Conservation (phyloP, 2,329 filamentous ascomycete genomes). For the Fusarium lateritium region DNA sequence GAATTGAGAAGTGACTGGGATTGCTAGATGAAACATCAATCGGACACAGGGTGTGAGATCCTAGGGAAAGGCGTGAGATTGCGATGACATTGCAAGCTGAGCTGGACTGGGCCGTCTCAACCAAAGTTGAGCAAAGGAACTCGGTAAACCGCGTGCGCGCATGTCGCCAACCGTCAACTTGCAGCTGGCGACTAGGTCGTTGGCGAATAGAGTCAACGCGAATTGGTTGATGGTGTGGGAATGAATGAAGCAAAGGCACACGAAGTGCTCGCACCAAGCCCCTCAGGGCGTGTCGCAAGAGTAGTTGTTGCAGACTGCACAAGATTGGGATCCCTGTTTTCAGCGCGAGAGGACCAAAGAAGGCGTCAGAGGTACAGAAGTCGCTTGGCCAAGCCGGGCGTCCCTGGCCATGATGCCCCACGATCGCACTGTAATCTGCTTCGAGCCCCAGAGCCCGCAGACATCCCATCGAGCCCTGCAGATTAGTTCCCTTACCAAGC, state of each 20-base stretch:
- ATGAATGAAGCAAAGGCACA: constrained; percentile 14
- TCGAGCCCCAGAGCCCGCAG: constrained; percentile 29
- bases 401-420: constrained; percentile 46
- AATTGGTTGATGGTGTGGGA: constrained; percentile 30
- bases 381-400: constrained; percentile 37
- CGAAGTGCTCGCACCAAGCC: constrained; percentile 25
- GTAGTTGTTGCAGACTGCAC: constrained; percentile 37
- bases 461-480: constrained; percentile 39
- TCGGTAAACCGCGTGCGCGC: constrained; percentile 33
- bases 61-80: constrained; percentile 34
- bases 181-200: constrained; percentile 28
- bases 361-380: constrained; percentile 44
- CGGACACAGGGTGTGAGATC: constrained; percentile 20
- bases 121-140: constrained; percentile 19
- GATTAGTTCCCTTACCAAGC: constrained; percentile 39
- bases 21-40: constrained; percentile 34
- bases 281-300: constrained; percentile 32
- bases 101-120: constrained; percentile 38
- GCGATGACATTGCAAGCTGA: constrained; percentile 39
- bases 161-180: constrained; percentile 28
- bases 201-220: constrained; percentile 34
- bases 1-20: constrained; percentile 17
- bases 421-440: constrained; percentile 52
- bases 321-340: constrained; percentile 51
- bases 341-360: constrained; percentile 47